Evolutionary conservation across 2,329 filamentous ascomycete species (phyloP), one percentile per base, ranked within the genome.

Genomic region (Botrytis hyacinthi): DNA sequence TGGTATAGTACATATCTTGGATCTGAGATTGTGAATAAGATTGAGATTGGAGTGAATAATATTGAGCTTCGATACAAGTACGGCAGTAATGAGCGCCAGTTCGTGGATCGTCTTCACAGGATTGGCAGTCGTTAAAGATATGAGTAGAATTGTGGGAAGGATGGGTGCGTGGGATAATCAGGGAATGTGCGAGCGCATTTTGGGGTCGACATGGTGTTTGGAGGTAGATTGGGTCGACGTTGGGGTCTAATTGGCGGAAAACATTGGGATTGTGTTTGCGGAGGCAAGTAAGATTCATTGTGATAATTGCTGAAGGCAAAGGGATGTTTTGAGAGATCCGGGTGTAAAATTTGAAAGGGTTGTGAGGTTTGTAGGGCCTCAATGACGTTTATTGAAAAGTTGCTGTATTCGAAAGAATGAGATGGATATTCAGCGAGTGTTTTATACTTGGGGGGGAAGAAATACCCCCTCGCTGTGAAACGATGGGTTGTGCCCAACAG

Each of bases 51-150:
- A 69, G 37, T 37, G 66, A 37, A 22, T 54, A 67, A 42, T 60
- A 72, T 32, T 69, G 71, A 20, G 48, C 51, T 44, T 46, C 59
- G 32, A 69, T 57, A 48, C 71, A 72, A 32, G 42, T n/a, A 42
- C 62, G 65, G 16, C 71, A 72, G 37, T 35, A 54, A 22, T 72
- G 70, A 29, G 70, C 70, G n/a, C 70, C 70, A 22, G 70, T 72
- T 22, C 46, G 61, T 22, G 70, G 70, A 44, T 72, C 70, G 5
- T 72, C 70, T 72, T 72, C 70, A 29, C 70, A 72, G 46, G 35
- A 72, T 10, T 67, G 46, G 7, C 70, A 72, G 61, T 67, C 70
- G 10, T 26, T 54, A 29, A 67, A 59, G 46, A 54, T 72, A 26
- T 61, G 69, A 20, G 61, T 40, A n/a, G 61, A 22, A n/a, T 29